phyloP scores from a whole-genome alignment of 257 asterid genomes.

The Schizonepeta tenuifolia region DNA sequence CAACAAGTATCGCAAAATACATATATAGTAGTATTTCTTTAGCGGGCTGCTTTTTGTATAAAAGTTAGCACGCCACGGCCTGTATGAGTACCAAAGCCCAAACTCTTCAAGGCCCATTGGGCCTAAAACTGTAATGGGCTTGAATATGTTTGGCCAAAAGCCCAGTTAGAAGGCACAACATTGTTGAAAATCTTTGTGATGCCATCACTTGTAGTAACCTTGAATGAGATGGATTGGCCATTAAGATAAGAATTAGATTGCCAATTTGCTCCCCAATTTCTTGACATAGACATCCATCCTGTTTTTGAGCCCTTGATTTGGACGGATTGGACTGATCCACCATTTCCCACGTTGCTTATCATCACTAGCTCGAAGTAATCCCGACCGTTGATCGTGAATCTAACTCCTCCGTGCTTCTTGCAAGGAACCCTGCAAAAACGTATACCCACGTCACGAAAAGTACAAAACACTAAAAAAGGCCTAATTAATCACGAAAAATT shows the following conservation, averaged over 20 bases:
- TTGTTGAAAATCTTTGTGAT: conserved; percentile 51
- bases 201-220: conserved; percentile 75
- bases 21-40: not conserved
- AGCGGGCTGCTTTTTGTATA: conserved; percentile 81
- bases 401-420: conserved; percentile 75
- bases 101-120: conserved; percentile 7
- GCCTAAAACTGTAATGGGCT: conserved; percentile 56
- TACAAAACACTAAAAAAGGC: no score
- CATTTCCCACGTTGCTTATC: conserved; percentile 75
- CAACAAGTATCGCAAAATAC: conserved; percentile 7
- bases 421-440: conserved; percentile 75
- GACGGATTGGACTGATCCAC: conserved; percentile 71
- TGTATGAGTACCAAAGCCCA: conserved; percentile 32
- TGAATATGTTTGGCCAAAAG: conserved; percentile 74
- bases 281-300: conserved; percentile 76
- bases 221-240: conserved; percentile 75
- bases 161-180: conserved; percentile 69
- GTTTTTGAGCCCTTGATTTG: conserved; percentile 76
- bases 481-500: no score
- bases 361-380: conserved; percentile 69
- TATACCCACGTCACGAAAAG: not conserved
- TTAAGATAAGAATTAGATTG: conserved; percentile 66
- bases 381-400: conserved; percentile 74
- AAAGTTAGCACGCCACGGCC: conserved; percentile 80
- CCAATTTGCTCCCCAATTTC: conserved; percentile 95